phyloP scores from a whole-genome alignment of 768 basidiomycete species.

The Lyophyllum shimeji region DNA sequence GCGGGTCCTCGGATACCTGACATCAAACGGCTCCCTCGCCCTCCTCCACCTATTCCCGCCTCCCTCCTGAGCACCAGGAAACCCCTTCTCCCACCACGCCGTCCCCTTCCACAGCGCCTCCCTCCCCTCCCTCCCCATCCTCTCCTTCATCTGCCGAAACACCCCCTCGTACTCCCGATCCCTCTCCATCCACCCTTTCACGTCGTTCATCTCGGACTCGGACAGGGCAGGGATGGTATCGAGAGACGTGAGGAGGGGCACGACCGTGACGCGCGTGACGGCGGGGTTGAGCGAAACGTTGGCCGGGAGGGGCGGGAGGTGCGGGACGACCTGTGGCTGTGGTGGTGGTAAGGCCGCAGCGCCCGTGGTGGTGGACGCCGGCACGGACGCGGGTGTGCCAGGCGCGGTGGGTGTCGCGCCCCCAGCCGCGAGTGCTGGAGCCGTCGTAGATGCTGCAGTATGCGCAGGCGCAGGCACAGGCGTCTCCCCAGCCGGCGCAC shows the following conservation, averaged over 20 bases:
- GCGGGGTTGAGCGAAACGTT: slow-evolving; percentile 49
- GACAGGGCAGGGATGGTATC: slow-evolving; percentile 53
- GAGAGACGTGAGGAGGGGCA: slow-evolving; percentile 58
- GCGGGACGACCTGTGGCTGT: neutral
- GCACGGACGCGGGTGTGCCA: neutral
- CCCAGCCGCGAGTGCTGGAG: neutral
- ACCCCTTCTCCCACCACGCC: slow-evolving; percentile 61
- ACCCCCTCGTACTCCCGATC: slow-evolving; percentile 9
- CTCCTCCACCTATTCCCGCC: slow-evolving; percentile 35
- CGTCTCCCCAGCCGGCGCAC: neutral
- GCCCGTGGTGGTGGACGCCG: slow-evolving; percentile 18
- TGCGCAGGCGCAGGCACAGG: slow-evolving; percentile 3
- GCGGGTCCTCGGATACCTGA: slow-evolving; percentile 28
- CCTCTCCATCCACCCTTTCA: slow-evolving; percentile 62
- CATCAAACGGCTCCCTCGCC: slow-evolving; percentile 44
- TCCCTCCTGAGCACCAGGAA: slow-evolving; percentile 32
- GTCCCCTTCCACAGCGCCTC: slow-evolving; percentile 36
- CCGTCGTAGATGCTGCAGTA: neutral
- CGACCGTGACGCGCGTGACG: slow-evolving; percentile 58
- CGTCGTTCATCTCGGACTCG: slow-evolving; percentile 46
- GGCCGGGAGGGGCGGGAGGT: slow-evolving; percentile 41
- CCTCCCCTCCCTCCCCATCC: slow-evolving; percentile 18
- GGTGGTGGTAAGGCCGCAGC: neutral
- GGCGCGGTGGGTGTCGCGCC: neutral
- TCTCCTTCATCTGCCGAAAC: slow-evolving; percentile 39